Conservation (phyloP, 2,329 filamentous ascomycete species). For the Xylaria hypoxylon region DNA sequence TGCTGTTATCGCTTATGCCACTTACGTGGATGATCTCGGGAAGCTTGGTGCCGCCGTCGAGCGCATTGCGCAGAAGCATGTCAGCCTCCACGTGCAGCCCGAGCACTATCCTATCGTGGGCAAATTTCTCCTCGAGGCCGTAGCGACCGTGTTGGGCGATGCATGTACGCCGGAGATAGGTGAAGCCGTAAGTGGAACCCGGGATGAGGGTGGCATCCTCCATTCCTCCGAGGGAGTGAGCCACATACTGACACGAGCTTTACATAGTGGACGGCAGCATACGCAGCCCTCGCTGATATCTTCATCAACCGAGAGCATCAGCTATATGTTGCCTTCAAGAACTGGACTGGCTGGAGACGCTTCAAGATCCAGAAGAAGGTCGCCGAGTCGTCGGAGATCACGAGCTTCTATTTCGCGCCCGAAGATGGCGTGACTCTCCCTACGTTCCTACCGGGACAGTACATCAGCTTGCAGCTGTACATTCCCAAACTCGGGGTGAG, state of each 20-base stretch:
- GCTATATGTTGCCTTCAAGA: conserved; percentile 64
- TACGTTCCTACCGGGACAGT: conserved; percentile 76
- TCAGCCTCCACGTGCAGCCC: conserved; percentile 74
- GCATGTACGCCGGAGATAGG: conserved; percentile 74
- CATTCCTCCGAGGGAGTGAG: not conserved
- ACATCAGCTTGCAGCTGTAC: conserved; percentile 73
- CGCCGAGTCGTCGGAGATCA: conserved; percentile 69
- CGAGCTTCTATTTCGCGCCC: conserved; percentile 77
- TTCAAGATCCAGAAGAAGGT: conserved; percentile 71
- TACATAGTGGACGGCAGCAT: conserved; percentile 73
- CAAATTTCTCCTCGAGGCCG: conserved; percentile 73
- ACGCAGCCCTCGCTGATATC: conserved; percentile 76
- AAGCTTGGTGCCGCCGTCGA: conserved; percentile 68
- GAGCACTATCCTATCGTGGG: conserved; percentile 80
- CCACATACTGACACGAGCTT: conserved; percentile 13
- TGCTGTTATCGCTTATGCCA: conserved; percentile 78
- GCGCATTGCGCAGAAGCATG: conserved; percentile 82
- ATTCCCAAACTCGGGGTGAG: conserved; percentile 71
- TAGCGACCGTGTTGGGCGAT: conserved; percentile 74
- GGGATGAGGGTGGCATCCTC: not conserved
- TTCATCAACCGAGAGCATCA: conserved; percentile 74
- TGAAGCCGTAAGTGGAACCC: conserved; percentile 59
- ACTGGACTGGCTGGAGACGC: conserved; percentile 62
- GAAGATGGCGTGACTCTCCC: conserved; percentile 69
- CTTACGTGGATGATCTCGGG: conserved; percentile 76